Base-by-base conservation (phyloP, 2,329 filamentous ascomycete species). In the Aspergillus awamori region DNA sequence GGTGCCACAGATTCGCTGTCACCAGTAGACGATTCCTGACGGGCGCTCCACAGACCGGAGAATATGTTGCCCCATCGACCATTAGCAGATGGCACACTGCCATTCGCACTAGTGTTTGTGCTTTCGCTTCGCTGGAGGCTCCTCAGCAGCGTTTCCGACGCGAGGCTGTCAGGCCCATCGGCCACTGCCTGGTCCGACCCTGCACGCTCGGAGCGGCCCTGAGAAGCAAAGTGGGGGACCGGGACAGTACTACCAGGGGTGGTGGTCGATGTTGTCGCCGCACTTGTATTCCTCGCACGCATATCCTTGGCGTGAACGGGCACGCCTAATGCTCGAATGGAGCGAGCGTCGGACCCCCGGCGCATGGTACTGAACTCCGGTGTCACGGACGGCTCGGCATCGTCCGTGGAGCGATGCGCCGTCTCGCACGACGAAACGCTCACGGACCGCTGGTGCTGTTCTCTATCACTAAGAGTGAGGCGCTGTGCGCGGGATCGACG, bases 21-120 rank as follows among this genome's bases (percentile, higher is more conserved):
- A 57, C 79, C 79, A 8, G 77, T 78, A 7, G 82, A 80, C 2
- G 82, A 82, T 49, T 79, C 79, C 53, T 81, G 79, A 15, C 78
- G 80, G 38, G 78, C 75, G 64, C 76, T 81, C 85, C 85, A 87
- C 60, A 87, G 79, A 2, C 80, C 80, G 60, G 82, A 85, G 66
- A 86, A 81, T 51, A 87, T 74, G 36, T 80, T 84, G 20, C 83
- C 83, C 85, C 84, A 87, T 36, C 81, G 81, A 59, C 81, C 83
- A 53, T 71, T 69, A 4, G 78, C 74, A 33, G 78, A 78, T 20
- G 81, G 81, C 22, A 82, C 76, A 56, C 78, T 81, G 60, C 79
- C 81, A 52, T 77, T 74, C 53, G 77, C 77, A 62, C 78, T 81
- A 10, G 75, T 70, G 41, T 79, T 76, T 7, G 81, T 82, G 57